Evolutionary conservation across 768 basidiomycete species (phyloP).

Genomic region (Favolaschia claudopus): DNA sequence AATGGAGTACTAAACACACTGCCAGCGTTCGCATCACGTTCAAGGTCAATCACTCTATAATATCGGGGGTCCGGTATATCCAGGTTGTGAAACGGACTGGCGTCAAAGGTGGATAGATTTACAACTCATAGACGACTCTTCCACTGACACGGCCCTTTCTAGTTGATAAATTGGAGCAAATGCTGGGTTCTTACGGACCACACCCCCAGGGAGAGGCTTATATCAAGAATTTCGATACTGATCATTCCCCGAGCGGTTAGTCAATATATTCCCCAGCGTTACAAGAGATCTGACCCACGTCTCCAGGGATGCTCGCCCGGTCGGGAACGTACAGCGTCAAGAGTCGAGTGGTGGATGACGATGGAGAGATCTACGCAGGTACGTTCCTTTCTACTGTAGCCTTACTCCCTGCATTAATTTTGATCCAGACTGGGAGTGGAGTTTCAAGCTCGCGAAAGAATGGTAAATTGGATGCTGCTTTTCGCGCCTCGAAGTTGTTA

Average conservation of each 20-base stretch:
- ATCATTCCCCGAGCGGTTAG: conserved; percentile 55
- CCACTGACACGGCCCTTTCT: too few relatives aligned
- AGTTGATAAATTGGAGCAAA: conserved; percentile 94
- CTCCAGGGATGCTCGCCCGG: conserved; percentile 86
- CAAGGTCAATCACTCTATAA: conserved; percentile 90
- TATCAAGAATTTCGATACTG: conserved; percentile 77
- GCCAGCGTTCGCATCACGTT: conserved; percentile 80
- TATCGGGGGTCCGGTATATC: conserved; percentile 85
- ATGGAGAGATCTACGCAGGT: conserved; percentile 83
- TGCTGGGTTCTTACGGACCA: conserved; percentile 95
- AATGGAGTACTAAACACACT: neutral
- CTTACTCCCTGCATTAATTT: conserved; percentile 2
- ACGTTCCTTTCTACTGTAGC: conserved; percentile 31
- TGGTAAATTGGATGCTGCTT: conserved; percentile 61
- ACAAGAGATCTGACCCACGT: conserved; percentile 42
- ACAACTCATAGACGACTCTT: too few relatives aligned
- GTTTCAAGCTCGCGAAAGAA: conserved; percentile 91
- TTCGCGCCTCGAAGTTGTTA: conserved; percentile 5
- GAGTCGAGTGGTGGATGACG: conserved; percentile 90
- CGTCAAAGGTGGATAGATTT: conserved; percentile 62
- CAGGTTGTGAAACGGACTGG: conserved; percentile 88
- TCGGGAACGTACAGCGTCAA: conserved; percentile 78
- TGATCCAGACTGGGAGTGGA: conserved; percentile 81
- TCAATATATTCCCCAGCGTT: neutral
- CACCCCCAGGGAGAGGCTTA: conserved; percentile 69